phyloP scores from a whole-genome alignment of 208 protist species.

The Tritrichomonas musculus region DNA sequence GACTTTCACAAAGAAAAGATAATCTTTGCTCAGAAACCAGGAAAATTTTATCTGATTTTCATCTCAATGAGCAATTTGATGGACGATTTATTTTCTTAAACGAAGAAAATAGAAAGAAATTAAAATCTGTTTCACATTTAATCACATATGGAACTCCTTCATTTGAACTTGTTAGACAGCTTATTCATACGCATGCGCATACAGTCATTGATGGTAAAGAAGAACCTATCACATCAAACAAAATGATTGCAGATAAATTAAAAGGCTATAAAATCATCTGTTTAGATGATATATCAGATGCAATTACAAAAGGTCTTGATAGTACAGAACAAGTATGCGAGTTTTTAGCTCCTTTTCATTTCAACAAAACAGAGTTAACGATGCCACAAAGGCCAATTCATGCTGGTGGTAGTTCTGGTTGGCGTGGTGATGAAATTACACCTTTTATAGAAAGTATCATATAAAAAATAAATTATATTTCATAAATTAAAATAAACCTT shows the following conservation, averaged over 20 bases:
- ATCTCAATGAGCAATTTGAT: slow-evolving; percentile 15
- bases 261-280: neutral
- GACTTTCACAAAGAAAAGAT: neutral
- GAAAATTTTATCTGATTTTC: neutral
- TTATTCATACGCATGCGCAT: neutral
- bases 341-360: slow-evolving; percentile 17
- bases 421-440: neutral
- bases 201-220: neutral
- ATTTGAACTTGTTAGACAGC: neutral
- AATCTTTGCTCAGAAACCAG: neutral
- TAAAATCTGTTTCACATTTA: neutral
- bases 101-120: neutral
- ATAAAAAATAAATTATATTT: neutral
- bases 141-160: neutral
- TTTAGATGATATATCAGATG: neutral
- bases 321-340: neutral
- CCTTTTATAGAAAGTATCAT: neutral
- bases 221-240: neutral
- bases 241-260: neutral
- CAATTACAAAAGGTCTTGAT: neutral
- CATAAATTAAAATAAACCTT: no score
- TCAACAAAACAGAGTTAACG: neutral
- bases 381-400: neutral
- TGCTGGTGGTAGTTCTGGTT: neutral
- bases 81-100: neutral